Conservation (phyloP, 805 yeast species). For the Wickerhamiella slavikovae region DNA sequence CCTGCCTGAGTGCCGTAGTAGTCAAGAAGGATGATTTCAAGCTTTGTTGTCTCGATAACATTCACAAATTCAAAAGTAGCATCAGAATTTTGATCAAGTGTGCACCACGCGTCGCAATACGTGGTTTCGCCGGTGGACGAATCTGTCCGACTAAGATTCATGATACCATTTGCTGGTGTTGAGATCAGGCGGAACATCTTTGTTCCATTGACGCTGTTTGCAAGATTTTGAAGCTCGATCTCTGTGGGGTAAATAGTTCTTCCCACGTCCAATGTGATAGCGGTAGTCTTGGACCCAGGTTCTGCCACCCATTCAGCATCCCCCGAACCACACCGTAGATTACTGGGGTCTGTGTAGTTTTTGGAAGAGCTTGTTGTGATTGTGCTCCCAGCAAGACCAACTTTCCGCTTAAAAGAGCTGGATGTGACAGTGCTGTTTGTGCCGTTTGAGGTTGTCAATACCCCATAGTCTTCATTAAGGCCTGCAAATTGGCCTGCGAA, state of each 20-base stretch:
- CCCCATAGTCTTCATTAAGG: too few relatives aligned
- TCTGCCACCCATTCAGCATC: constrained; percentile 7
- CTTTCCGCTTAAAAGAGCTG: constrained; percentile 17
- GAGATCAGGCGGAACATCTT: constrained; percentile 54
- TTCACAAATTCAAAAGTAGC: constrained; percentile 55
- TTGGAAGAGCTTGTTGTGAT: constrained; percentile 10
- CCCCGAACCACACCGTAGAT: constrained; percentile 27
- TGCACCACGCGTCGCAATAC: constrained; percentile 81
- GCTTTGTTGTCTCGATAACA: constrained; percentile 32
- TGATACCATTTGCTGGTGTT: constrained; percentile 64
- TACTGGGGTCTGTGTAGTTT: constrained; percentile 7
- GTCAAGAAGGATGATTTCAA: constrained; percentile 42
- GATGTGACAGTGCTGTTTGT: background rate
- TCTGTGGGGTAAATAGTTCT: constrained; percentile 38
- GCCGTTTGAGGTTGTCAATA: constrained; percentile 38
- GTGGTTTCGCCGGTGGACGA: constrained; percentile 37
- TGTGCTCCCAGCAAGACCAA: constrained; percentile 11
- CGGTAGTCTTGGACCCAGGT: constrained; percentile 6
- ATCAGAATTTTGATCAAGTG: constrained; percentile 27
- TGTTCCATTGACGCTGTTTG: constrained; percentile 25
- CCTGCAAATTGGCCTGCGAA: constrained; percentile 87
- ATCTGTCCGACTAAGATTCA: constrained; percentile 76
- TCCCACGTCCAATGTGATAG: constrained; percentile 8
- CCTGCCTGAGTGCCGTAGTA: constrained; percentile 55
- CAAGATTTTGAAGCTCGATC: constrained; percentile 48